A percentile compares a stretch with the other conserved stretches of the same genome.
Evolutionary conservation across 2,329 filamentous ascomycete species (phyloP).

Genomic region (Alternaria triticimaculans): DNA sequence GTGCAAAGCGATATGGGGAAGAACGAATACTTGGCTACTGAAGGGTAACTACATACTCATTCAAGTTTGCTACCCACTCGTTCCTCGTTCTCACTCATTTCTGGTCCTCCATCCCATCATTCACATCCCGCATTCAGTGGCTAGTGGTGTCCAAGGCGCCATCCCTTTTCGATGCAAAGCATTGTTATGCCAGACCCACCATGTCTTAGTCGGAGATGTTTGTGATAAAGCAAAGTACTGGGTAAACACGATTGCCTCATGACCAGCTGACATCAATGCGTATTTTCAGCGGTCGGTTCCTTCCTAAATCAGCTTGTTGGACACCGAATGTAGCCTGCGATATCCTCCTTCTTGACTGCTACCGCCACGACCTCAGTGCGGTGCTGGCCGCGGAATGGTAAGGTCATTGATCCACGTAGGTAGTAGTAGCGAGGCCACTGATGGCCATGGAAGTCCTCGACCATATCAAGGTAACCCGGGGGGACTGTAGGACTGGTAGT

Average conservation of each 20-base stretch:
- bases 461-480: background rate
- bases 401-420: too few relatives aligned
- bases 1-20: background rate
- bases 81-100: background rate
- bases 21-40: background rate
- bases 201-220: background rate
- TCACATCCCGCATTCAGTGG: background rate
- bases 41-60: fast-evolving
- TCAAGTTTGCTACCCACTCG: background rate
- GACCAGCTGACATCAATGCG: background rate
- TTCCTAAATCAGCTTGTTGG: background rate
- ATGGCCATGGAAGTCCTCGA: background rate
- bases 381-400: too few relatives aligned
- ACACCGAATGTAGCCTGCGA: fast-evolving
- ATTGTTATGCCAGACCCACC: background rate
- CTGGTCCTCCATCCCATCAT: background rate
- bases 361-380: too few relatives aligned
- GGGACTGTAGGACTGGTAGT: background rate
- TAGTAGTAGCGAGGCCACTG: background rate
- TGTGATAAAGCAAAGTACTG: background rate
- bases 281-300: background rate
- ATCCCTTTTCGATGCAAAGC: background rate
- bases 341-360: too few relatives aligned
- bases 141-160: background rate
- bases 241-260: background rate